Conservation (phyloP, 306 rosid genomes). For the Alnus glutinosa region DNA sequence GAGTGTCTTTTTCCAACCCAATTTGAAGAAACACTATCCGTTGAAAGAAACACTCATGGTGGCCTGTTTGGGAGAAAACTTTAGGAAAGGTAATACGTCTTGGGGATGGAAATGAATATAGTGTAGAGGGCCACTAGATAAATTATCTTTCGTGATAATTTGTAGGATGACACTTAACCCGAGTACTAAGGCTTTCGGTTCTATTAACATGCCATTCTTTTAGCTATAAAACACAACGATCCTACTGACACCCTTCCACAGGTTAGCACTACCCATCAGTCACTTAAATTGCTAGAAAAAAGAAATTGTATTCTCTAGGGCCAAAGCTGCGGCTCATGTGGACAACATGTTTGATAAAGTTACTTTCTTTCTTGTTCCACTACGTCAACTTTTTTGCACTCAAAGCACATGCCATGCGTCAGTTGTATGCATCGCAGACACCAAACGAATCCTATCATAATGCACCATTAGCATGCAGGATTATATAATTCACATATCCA, state of each 20-base stretch:
- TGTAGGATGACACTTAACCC: not conserved
- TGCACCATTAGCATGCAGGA: slow-evolving; percentile 8
- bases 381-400: slow-evolving; percentile 31
- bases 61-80: not conserved
- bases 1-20: not conserved
- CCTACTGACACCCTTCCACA: slow-evolving; percentile 9
- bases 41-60: not conserved
- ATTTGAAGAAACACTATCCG: too few relatives aligned
- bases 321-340: slow-evolving; percentile 34
- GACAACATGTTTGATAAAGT: slow-evolving; percentile 35
- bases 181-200: not conserved
- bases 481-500: not conserved
- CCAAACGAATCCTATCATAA: slow-evolving; percentile 8
- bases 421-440: slow-evolving; percentile 11
- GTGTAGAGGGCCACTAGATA: not conserved
- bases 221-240: not conserved
- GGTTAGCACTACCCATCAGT: not conserved
- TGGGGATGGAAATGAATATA: not conserved
- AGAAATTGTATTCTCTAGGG: slow-evolving; percentile 14
- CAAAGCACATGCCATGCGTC: slow-evolving; percentile 12
- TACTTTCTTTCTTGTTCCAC: slow-evolving; percentile 40
- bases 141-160: not conserved
- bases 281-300: not conserved
- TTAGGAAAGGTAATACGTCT: not conserved
- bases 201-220: not conserved